Evolutionary conservation across 2,329 filamentous ascomycete genomes (phyloP), one percentile per base, ranked within the genome.

Genomic region (Escovopsis sp.): DNA sequence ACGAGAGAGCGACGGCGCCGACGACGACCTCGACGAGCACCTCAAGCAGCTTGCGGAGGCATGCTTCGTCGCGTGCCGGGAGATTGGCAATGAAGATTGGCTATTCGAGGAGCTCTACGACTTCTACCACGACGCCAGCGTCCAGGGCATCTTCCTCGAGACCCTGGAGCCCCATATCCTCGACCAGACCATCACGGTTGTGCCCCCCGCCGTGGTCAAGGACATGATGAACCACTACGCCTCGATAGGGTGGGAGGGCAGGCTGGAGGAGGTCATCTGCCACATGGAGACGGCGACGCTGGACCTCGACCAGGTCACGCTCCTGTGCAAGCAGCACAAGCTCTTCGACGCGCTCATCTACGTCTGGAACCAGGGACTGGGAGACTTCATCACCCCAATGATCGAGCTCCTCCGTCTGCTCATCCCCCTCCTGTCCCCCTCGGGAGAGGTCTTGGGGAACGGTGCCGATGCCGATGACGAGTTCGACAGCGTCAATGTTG

Each of bases 281-380:
- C 79, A 88, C 43, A 79, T 98, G 60, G 80, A 94, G 48, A 93
- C 88, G 2, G 66, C 73, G 12, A 94, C 86, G 0, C 76, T 98
- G 51, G 92, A 98, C 52, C 76, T 98, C 45, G 88, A 98, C 52
- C 84, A 96, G 55, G 76, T 93, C 39, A 94, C 88, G 0, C 70
- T 72, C 11, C 65, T 98, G 17, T 98, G 90, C 66, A 93, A 90
- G 54, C 79, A 88, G 51, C 78, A 96, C 54, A 75, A 80, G 44
- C 69, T 98, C 4, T 98, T 94, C 51, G 92, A 98, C 56, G 92
- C 90, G 2, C 71, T 94, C 38, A 86, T 92, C 30, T 94, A 96
- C 53, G 82, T 98, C 37, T 98, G 90, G 90, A 96, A 93, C 41
- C 79, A 84, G 54, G 86, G 85, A 3, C 63, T 98, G 19, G 65